phyloP scores from a whole-genome alignment of 2,329 filamentous ascomycete species.

The Verticillium alfalfae region DNA sequence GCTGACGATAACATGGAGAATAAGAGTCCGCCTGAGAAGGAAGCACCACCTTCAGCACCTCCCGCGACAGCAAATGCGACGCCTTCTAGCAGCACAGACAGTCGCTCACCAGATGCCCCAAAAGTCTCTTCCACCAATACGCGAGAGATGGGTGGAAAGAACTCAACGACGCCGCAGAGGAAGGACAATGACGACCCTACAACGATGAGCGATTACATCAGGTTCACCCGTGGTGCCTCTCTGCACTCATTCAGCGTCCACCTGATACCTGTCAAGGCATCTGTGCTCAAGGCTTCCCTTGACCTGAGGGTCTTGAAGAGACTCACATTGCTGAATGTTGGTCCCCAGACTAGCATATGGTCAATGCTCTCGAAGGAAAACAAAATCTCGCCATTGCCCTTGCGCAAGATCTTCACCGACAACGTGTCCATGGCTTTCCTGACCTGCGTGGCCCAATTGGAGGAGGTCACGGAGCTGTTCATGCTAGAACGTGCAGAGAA shows the following conservation, averaged over 20 bases:
- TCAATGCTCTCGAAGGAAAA: conserved; percentile 49
- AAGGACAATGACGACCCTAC: conserved; percentile 13
- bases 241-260: conserved; percentile 50
- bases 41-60: neutral
- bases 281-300: conserved; percentile 48
- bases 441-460: conserved; percentile 44
- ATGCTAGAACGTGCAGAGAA: conserved; percentile 49
- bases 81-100: neutral
- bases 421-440: conserved; percentile 53
- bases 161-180: conserved; percentile 4
- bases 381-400: conserved; percentile 39
- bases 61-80: neutral
- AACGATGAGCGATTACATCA: conserved; percentile 46
- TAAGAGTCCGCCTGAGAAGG: conserved; percentile 14
- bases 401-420: conserved; percentile 58
- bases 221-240: conserved; percentile 51
- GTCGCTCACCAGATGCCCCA: neutral
- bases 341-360: conserved; percentile 57
- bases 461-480: conserved; percentile 52
- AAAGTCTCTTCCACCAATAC: neutral
- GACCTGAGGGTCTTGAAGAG: conserved; percentile 51
- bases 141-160: conserved; percentile 3
- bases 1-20: conserved; percentile 15
- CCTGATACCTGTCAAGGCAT: conserved; percentile 55
- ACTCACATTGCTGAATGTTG: conserved; percentile 59